Conservation (phyloP, 1,284 basidiomycete genomes). For the Inonotus obliquus region DNA sequence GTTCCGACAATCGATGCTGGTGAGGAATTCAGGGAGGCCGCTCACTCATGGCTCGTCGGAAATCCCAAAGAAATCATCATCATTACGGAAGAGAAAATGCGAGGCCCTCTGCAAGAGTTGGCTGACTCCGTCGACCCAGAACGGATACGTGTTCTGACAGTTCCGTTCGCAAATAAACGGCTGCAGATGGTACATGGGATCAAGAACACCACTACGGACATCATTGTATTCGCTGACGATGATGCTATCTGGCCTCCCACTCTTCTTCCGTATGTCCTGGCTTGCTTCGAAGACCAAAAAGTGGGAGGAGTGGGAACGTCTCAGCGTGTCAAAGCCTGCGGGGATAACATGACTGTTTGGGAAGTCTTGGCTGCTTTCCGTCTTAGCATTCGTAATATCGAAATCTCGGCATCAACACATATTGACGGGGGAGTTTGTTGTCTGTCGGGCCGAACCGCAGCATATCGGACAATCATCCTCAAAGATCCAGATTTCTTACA, state of each 20-base stretch:
- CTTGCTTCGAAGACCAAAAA: constrained; percentile 91
- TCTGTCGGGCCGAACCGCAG: constrained; percentile 87
- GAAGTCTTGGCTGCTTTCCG: constrained; percentile 91
- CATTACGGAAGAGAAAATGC: constrained; percentile 90
- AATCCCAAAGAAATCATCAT: constrained; percentile 91
- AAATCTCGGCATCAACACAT: constrained; percentile 83
- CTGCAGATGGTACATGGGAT: constrained; percentile 92
- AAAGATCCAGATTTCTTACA: constrained; percentile 91
- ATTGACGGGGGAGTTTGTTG: constrained; percentile 91
- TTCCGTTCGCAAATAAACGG: constrained; percentile 90
- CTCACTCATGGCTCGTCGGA: constrained; percentile 84
- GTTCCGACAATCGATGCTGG: constrained; percentile 94
- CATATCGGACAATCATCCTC: constrained; percentile 88
- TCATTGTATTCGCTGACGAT: constrained; percentile 94
- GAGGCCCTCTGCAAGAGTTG: constrained; percentile 78
- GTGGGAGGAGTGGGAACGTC: constrained; percentile 88
- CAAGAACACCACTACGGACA: constrained; percentile 83
- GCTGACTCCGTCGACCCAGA: constrained; percentile 81
- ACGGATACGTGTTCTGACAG: constrained; percentile 82
- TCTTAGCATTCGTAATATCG: constrained; percentile 88
- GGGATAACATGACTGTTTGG: constrained; percentile 83
- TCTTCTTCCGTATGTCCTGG: constrained; percentile 77
- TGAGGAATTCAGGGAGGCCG: constrained; percentile 91
- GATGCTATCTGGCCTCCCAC: constrained; percentile 94
- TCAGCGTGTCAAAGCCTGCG: constrained; percentile 81